These are phyloP conservation scores for Xylaria flabelliformis DNA, from an alignment of 495 filamentous ascomycete genomes.

Conservation along the genomic window DNA sequence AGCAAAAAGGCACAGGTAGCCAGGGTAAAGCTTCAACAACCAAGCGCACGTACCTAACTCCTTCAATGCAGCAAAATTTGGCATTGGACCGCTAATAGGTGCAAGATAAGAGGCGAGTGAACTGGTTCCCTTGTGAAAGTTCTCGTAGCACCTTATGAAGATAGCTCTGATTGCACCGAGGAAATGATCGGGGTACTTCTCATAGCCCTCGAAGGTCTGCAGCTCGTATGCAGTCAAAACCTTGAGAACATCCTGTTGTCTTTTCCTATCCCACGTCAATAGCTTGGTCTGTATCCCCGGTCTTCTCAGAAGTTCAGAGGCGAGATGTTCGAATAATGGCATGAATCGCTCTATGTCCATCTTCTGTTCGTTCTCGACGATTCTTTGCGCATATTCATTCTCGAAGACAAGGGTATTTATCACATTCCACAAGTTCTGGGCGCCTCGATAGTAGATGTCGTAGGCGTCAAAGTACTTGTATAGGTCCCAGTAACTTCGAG, in stretches of 20 bases:
- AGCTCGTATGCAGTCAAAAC: slow-evolving; percentile 1
- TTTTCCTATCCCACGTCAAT: neutral
- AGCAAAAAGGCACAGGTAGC: neutral
- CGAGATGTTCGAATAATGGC: slow-evolving; percentile 16
- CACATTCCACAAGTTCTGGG: slow-evolving; percentile 52
- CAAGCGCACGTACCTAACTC: neutral
- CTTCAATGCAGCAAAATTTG: neutral
- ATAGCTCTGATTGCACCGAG: slow-evolving; percentile 14
- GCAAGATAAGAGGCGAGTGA: neutral
- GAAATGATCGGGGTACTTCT: slow-evolving; percentile 14
- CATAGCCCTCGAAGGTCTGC: slow-evolving; percentile 17
- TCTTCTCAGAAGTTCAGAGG: slow-evolving; percentile 6
- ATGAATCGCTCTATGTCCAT: slow-evolving; percentile 21
- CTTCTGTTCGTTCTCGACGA: slow-evolving; percentile 28
- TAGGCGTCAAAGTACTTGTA: slow-evolving; percentile 60
- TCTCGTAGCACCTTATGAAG: slow-evolving; percentile 2
- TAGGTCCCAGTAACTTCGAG: slow-evolving; percentile 42
- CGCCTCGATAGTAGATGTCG: slow-evolving; percentile 55
- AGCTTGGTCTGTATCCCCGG: slow-evolving; percentile 13
- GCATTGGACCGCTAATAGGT: neutral
- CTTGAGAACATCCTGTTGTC: slow-evolving; percentile 18
- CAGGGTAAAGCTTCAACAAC: neutral
- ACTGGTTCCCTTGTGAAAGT: neutral
- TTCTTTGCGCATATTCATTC: slow-evolving; percentile 32
- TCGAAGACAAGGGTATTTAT: slow-evolving; percentile 40